These are phyloP conservation scores for Endoconidiophora polonica DNA, from an alignment of 2,329 filamentous ascomycete species.

Conservation along the genomic window DNA sequence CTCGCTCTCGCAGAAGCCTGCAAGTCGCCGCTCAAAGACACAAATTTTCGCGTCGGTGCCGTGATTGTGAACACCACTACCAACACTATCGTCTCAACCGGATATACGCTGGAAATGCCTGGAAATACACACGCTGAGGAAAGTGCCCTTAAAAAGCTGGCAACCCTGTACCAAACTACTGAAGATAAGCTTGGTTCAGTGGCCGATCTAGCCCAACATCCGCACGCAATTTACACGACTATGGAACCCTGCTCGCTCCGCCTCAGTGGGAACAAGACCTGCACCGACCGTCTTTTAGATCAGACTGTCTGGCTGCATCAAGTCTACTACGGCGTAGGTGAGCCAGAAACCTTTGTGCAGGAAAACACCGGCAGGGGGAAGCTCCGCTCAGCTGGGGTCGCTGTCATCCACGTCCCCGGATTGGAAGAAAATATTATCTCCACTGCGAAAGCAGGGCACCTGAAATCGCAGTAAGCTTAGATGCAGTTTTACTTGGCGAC, in stretches of 20 bases:
- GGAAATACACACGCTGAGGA: conserved; percentile 97
- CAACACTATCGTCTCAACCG: conserved; percentile 52
- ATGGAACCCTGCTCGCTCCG: conserved; percentile 72
- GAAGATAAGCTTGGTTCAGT: conserved; percentile 26
- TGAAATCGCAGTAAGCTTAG: background rate
- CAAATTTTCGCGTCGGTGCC: conserved; percentile 91
- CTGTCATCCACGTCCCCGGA: conserved; percentile 55
- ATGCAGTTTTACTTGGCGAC: background rate
- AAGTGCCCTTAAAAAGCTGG: conserved; percentile 67
- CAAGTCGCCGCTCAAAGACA: conserved; percentile 57
- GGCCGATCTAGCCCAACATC: conserved; percentile 24
- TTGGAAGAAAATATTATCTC: conserved; percentile 65
- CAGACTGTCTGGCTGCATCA: conserved; percentile 46
- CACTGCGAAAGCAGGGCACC: conserved; percentile 71
- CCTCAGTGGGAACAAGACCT: conserved; percentile 57
- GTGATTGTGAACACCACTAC: conserved; percentile 48
- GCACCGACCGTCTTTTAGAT: conserved; percentile 61
- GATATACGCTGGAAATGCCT: conserved; percentile 76
- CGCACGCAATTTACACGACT: conserved; percentile 59
- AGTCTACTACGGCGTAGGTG: conserved; percentile 75
- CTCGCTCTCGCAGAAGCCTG: conserved; percentile 8
- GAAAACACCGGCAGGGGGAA: conserved; percentile 58
- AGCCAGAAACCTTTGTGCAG: conserved; percentile 80
- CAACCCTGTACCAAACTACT: conserved; percentile 22
- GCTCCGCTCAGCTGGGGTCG: conserved; percentile 55